Percentiles rank a stretch among this genome's conserved stretches.
Evolutionary conservation across 768 basidiomycete species (phyloP).

Genomic region (Agaricus blazei): DNA sequence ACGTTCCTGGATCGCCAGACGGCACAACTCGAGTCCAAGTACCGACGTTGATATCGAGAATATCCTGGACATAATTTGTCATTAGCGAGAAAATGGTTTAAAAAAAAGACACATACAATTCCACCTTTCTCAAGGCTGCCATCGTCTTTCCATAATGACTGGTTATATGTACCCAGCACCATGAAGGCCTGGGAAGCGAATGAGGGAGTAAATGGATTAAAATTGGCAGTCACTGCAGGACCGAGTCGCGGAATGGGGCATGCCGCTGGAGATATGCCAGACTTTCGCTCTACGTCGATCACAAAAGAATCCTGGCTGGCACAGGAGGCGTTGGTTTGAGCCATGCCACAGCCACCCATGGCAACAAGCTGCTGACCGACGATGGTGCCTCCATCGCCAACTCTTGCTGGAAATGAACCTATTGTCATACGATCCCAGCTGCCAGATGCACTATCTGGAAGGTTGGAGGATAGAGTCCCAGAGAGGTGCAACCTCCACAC

Average conservation of each 20-base stretch:
- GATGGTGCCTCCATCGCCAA: conserved; percentile 56
- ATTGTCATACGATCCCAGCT: conserved; percentile 55
- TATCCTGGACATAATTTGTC: conserved; percentile 34
- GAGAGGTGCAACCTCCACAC: conserved; percentile 68
- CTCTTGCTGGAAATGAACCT: conserved; percentile 30
- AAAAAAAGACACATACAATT: conserved; percentile 44
- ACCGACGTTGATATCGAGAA: conserved; percentile 56
- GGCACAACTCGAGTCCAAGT: conserved; percentile 72
- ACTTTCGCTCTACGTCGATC: conserved; percentile 34
- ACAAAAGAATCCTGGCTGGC: conserved; percentile 57
- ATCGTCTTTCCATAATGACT: conserved; percentile 62
- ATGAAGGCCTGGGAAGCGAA: conserved; percentile 66
- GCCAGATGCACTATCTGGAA: conserved; percentile 42
- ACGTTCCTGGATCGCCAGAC: conserved; percentile 65
- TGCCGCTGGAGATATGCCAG: conserved; percentile 32
- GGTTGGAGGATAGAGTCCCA: conserved; percentile 69
- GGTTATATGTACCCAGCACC: conserved; percentile 62
- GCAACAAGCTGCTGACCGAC: conserved; percentile 47
- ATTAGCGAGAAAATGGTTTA: background rate
- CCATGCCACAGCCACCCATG: conserved; percentile 56
- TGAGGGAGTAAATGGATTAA: conserved; percentile 46
- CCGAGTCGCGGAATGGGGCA: conserved; percentile 68
- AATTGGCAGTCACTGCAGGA: conserved; percentile 56
- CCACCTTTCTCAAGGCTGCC: conserved; percentile 61
- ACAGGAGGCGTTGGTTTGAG: conserved; percentile 41